Percentiles rank a stretch among this genome's conserved stretches.
Evolutionary conservation across 257 asterid genomes (phyloP).

Genomic region (Verbascum thapsus): DNA sequence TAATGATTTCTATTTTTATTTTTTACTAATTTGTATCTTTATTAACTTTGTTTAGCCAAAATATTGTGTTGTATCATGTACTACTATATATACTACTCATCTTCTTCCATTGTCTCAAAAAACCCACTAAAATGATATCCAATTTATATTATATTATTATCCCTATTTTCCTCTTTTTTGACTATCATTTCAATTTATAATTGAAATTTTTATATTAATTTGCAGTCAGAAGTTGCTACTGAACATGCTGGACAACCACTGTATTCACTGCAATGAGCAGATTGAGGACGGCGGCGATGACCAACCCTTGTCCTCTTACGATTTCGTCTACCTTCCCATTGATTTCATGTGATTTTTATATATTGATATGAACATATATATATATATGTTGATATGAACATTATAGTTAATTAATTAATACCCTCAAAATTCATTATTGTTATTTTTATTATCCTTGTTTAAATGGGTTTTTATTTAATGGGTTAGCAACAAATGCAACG

Average conservation of each 20-base stretch:
- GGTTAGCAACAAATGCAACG: conserved; percentile 83
- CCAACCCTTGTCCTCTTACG: conserved; percentile 85
- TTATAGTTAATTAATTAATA: not conserved
- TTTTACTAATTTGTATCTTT: too few species aligned
- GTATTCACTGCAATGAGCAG: conserved; percentile 95
- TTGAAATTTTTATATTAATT: conserved; percentile 24
- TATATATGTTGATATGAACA: too few species aligned
- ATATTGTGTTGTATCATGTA: too few species aligned
- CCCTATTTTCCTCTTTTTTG: conserved; percentile 20
- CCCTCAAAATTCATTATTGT: not conserved
- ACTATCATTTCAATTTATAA: conserved; percentile 9
- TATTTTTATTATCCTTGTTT: not conserved
- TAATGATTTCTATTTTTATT: too few species aligned
- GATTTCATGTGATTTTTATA: conserved; percentile 91
- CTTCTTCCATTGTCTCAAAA: conserved; percentile 21
- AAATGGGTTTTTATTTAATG: not conserved
- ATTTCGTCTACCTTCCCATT: conserved; percentile 93
- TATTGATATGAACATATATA: too few species aligned
- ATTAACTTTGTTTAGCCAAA: too few species aligned
- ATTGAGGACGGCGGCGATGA: conserved; percentile 67
- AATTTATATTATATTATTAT: not conserved
- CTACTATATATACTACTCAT: too few species aligned
- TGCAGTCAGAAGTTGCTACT: conserved; percentile 91
- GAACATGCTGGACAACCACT: conserved; percentile 99
- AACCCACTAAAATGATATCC: not conserved